Percentiles rank a stretch among this genome's conserved stretches.
phyloP scores from a whole-genome alignment of 768 basidiomycete species.

The Suillus lakei region DNA sequence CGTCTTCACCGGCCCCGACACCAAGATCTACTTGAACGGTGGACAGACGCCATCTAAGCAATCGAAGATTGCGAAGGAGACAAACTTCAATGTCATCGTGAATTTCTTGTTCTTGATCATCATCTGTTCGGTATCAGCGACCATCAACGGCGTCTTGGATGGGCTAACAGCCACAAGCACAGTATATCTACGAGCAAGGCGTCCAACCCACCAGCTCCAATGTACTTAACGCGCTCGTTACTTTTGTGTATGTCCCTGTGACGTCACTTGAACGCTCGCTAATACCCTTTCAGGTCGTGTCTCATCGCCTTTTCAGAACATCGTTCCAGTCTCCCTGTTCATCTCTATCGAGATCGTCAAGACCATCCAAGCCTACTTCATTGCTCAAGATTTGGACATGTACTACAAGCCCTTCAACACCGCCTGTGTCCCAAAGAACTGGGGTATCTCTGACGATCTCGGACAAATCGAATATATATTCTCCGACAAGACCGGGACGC shows the following conservation, averaged over 20 bases:
- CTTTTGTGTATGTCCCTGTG: slow-evolving; percentile 76
- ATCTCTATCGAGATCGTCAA: slow-evolving; percentile 99
- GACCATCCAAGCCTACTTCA: slow-evolving; percentile 96
- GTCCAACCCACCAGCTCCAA: slow-evolving; percentile 63
- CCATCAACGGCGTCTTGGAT: slow-evolving; percentile 78
- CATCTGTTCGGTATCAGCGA: slow-evolving; percentile 79
- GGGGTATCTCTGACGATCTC: slow-evolving; percentile 98
- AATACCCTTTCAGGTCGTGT: slow-evolving; percentile 63
- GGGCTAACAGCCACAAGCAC: slow-evolving; percentile 64
- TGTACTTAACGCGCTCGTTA: slow-evolving; percentile 80
- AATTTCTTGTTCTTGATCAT: slow-evolving; percentile 81
- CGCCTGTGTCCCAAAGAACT: slow-evolving; percentile 92
- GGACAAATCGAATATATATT: slow-evolving; percentile 97
- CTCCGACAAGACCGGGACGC: slow-evolving; percentile 95
- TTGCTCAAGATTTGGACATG: slow-evolving; percentile 96
- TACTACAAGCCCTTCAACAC: slow-evolving; percentile 89
- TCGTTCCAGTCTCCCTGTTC: slow-evolving; percentile 94
- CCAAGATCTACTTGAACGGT: slow-evolving; percentile 91
- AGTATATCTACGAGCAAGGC: slow-evolving; percentile 70
- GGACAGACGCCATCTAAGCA: slow-evolving; percentile 96
- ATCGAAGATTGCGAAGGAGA: slow-evolving; percentile 97
- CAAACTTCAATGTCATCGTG: slow-evolving; percentile 96
- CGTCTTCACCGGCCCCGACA: slow-evolving; percentile 90
- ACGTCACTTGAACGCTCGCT: slow-evolving; percentile 11
- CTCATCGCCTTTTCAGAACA: slow-evolving; percentile 98